Conservation (phyloP, 108 stramenopile genomes). For the Skeletonema menzelii region DNA sequence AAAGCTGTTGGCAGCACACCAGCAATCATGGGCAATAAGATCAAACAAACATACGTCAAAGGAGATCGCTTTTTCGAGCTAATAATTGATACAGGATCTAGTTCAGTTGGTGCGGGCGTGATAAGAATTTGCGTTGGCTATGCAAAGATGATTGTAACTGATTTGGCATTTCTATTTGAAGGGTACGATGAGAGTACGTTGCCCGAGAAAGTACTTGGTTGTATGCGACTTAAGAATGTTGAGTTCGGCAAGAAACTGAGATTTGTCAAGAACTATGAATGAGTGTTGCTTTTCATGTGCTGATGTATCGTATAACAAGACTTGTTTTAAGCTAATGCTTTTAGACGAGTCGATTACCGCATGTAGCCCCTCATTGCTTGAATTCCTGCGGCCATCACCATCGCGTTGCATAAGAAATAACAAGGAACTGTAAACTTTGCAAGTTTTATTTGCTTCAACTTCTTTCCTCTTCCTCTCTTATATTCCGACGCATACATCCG, state of each 20-base stretch:
- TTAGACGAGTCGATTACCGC: not conserved
- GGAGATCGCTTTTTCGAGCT: slow-evolving; percentile 89
- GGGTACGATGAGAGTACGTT: slow-evolving; percentile 79
- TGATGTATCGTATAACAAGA: no score
- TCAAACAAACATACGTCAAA: slow-evolving; percentile 81
- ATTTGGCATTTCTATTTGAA: slow-evolving; percentile 91
- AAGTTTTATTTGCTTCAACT: slow-evolving; percentile 23
- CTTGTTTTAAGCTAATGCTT: not conserved
- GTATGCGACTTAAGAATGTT: slow-evolving; percentile 67
- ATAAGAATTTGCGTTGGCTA: slow-evolving; percentile 83
- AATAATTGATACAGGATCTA: slow-evolving; percentile 85
- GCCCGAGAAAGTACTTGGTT: slow-evolving; percentile 88
- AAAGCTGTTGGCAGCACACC: slow-evolving; percentile 91
- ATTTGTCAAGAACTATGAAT: slow-evolving; percentile 28
- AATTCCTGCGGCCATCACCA: slow-evolving; percentile 29
- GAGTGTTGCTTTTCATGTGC: not conserved
- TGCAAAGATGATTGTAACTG: slow-evolving; percentile 88
- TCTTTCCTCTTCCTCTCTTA: slow-evolving; percentile 12
- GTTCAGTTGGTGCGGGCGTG: slow-evolving; percentile 82
- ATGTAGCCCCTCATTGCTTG: slow-evolving; percentile 18
- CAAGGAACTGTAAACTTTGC: slow-evolving; percentile 34
- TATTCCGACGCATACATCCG: slow-evolving; percentile 25
- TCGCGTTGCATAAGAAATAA: slow-evolving; percentile 31
- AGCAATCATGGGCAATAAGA: slow-evolving; percentile 92
- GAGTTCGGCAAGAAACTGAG: slow-evolving; percentile 64